Conservation (phyloP, 306 rosid genomes). For the Hippophae rhamnoides region DNA sequence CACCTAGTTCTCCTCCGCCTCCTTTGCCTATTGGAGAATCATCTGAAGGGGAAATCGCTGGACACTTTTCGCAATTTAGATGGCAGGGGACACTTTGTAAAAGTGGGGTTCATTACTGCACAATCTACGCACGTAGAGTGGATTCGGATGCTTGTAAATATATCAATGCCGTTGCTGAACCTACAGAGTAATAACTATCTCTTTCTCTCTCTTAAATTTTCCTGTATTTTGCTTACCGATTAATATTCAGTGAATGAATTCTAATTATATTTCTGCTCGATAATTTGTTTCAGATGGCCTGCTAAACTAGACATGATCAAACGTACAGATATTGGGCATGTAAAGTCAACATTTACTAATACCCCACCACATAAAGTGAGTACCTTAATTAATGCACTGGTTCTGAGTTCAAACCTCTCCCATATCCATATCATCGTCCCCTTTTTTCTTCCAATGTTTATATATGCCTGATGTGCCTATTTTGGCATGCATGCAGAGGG, state of each 20-base stretch:
- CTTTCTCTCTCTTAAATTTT: background rate
- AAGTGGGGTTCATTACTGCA: constrained; percentile 90
- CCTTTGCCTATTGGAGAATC: constrained; percentile 43
- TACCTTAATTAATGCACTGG: constrained; percentile 18
- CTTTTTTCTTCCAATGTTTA: background rate
- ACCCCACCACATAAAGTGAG: constrained; percentile 76
- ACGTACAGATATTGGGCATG: constrained; percentile 82
- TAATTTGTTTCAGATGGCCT: constrained; percentile 75
- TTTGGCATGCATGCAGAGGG: constrained; percentile 59
- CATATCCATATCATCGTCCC: background rate
- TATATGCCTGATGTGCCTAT: constrained; percentile 1
- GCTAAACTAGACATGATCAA: constrained; percentile 86
- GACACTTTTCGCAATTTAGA: constrained; percentile 36
- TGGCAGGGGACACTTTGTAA: constrained; percentile 87
- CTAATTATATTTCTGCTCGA: constrained; percentile 14
- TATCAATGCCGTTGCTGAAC: constrained; percentile 64
- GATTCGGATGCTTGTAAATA: constrained; percentile 70
- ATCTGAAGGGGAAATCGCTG: constrained; percentile 35
- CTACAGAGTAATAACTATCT: constrained; percentile 52
- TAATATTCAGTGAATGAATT: constrained; percentile 5
- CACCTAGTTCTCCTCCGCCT: constrained; percentile 60
- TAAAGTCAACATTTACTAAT: constrained; percentile 66
- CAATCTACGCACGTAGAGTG: constrained; percentile 58
- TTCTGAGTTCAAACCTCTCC: background rate
- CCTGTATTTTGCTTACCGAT: constrained; percentile 12